Percentiles rank a stretch among this genome's conserved stretches.
These are phyloP conservation scores for Botrytis sinoallii DNA, from an alignment of 2,329 filamentous ascomycete species.

Conservation along the genomic window DNA sequence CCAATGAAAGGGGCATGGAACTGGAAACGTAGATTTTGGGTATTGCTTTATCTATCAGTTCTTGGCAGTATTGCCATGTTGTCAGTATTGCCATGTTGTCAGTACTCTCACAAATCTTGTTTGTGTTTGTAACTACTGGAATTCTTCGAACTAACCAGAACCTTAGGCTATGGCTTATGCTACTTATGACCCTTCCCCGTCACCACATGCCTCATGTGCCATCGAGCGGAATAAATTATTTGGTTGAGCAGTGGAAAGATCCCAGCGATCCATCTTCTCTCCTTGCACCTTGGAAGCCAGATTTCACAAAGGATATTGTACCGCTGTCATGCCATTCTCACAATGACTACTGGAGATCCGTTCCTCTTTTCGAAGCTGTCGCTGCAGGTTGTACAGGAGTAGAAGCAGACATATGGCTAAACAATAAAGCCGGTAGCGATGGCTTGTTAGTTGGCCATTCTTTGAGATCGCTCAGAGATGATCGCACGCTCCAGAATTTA, in stretches of 20 bases:
- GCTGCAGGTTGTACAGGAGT: slow-evolving; percentile 55
- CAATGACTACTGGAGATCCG: slow-evolving; percentile 55
- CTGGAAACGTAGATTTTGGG: background rate
- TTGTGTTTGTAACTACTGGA: background rate
- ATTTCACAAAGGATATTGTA: slow-evolving; percentile 9
- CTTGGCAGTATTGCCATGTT: background rate
- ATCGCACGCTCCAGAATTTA: slow-evolving; percentile 53
- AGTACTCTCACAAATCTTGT: background rate
- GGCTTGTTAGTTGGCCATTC: slow-evolving; percentile 56
- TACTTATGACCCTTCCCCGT: background rate
- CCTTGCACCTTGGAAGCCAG: background rate
- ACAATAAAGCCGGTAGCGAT: slow-evolving; percentile 43
- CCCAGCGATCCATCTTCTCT: background rate
- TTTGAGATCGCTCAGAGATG: slow-evolving; percentile 47
- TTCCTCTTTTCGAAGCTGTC: slow-evolving; percentile 50
- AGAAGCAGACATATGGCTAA: slow-evolving; percentile 61
- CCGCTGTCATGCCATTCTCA: slow-evolving; percentile 39
- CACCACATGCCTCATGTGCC: background rate
- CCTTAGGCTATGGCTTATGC: background rate
- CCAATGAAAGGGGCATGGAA: background rate
- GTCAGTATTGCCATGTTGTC: slow-evolving; percentile 11
- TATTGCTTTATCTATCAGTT: background rate
- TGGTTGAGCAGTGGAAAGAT: background rate
- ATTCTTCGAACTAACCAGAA: background rate
- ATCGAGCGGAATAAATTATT: background rate